Evolutionary conservation across 176 grass and related monocot genomes (phyloP).

Genomic region (Hordeum marinum): DNA sequence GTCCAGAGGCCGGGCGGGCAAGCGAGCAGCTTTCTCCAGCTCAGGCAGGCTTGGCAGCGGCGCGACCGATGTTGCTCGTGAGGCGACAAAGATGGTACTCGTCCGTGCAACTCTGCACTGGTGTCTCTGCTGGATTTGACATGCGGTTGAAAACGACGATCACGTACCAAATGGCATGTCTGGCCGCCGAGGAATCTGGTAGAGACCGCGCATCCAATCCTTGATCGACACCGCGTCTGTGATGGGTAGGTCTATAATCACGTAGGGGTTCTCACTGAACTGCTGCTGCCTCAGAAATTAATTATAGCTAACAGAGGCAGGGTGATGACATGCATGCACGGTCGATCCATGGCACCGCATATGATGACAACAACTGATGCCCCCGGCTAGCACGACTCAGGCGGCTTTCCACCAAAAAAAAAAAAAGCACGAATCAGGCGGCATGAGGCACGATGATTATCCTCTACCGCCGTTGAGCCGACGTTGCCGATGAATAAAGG

Average conservation of each 20-base stretch:
- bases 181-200: background rate
- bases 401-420: no score
- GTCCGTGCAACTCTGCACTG: background rate
- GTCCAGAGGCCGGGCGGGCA: background rate
- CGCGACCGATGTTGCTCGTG: background rate
- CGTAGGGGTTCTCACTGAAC: background rate
- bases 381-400: no score
- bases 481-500: no score
- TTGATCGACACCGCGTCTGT: background rate
- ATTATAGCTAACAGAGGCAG: no score
- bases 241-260: background rate
- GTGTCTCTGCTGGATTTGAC: background rate
- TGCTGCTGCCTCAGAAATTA: no score
- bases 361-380: no score
- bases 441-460: no score
- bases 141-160: background rate
- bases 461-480: no score
- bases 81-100: conserved; percentile 12
- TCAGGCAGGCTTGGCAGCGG: background rate
- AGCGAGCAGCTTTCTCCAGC: background rate
- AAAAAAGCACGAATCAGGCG: no score
- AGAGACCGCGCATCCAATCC: background rate
- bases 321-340: no score
- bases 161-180: background rate
- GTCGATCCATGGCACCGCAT: no score